phyloP scores from a whole-genome alignment of 768 basidiomycete species.

The Tricholoma furcatifolium region DNA sequence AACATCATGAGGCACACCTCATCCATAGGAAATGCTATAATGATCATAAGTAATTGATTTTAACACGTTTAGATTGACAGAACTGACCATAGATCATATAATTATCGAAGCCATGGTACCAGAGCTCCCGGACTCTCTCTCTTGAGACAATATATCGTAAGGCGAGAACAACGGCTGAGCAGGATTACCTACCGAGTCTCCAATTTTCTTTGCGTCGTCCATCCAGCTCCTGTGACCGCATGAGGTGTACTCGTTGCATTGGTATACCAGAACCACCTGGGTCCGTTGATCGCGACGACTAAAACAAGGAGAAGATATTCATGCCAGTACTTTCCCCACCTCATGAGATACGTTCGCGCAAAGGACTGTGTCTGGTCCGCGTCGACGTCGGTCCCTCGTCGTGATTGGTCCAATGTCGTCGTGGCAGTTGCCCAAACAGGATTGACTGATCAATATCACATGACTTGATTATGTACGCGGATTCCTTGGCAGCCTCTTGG shows the following conservation, averaged over 20 bases:
- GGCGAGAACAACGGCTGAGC: not conserved
- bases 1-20: slow-evolving; percentile 50
- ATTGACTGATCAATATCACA: not conserved
- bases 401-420: slow-evolving; percentile 25
- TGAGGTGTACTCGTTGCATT: slow-evolving; percentile 33
- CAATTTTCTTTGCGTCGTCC: slow-evolving; percentile 59
- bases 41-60: slow-evolving; percentile 14
- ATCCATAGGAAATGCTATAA: slow-evolving; percentile 78
- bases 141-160: slow-evolving; percentile 32
- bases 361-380: not conserved
- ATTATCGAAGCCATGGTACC: slow-evolving; percentile 87
- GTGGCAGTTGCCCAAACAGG: slow-evolving; percentile 25
- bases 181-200: slow-evolving; percentile 47
- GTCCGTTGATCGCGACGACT: slow-evolving; percentile 34
- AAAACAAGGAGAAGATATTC: slow-evolving; percentile 42
- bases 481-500: no score
- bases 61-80: not conserved
- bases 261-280: slow-evolving; percentile 29
- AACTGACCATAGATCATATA: slow-evolving; percentile 82
- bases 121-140: slow-evolving; percentile 71
- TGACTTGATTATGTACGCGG: not conserved
- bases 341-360: slow-evolving; percentile 34
- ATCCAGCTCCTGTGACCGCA: slow-evolving; percentile 35
- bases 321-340: slow-evolving; percentile 53
- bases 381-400: not conserved